Conservation (phyloP, 1,284 basidiomycete genomes). For the Xerocomus nothofagi region DNA sequence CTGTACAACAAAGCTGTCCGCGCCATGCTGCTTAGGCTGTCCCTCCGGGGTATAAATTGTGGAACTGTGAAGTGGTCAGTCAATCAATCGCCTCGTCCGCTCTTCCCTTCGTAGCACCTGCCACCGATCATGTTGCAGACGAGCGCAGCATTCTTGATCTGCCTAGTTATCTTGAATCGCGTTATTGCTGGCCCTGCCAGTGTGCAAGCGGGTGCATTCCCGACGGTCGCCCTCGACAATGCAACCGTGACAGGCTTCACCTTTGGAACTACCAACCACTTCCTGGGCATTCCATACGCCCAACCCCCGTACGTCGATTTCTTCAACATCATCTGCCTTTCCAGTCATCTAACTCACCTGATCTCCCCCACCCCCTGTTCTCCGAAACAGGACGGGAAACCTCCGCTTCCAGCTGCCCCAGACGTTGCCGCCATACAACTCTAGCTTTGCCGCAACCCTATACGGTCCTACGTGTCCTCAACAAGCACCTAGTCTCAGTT, state of each 20-base stretch:
- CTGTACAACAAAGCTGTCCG: too few relatives aligned
- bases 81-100: neutral
- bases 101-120: neutral
- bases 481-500: constrained; percentile 20
- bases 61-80: neutral
- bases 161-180: neutral
- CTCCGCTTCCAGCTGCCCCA: constrained; percentile 40
- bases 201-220: neutral
- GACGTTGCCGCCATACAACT: constrained; percentile 32
- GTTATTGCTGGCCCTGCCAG: neutral
- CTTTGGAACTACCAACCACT: constrained; percentile 23
- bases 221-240: constrained; percentile 29
- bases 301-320: constrained; percentile 35
- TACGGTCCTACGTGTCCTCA: constrained; percentile 41
- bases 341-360: neutral
- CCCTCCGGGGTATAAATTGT: neutral
- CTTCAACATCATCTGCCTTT: too few relatives aligned
- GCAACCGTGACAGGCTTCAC: constrained; percentile 28
- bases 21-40: too few relatives aligned
- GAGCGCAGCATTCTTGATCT: neutral
- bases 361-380: too few relatives aligned
- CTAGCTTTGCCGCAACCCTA: constrained; percentile 26
- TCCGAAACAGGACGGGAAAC: constrained; percentile 27
- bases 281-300: constrained; percentile 42
- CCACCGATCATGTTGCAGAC: neutral